Evolutionary conservation across 2,329 filamentous ascomycete genomes (phyloP).

Genomic region (Aspergillus neoniger): DNA sequence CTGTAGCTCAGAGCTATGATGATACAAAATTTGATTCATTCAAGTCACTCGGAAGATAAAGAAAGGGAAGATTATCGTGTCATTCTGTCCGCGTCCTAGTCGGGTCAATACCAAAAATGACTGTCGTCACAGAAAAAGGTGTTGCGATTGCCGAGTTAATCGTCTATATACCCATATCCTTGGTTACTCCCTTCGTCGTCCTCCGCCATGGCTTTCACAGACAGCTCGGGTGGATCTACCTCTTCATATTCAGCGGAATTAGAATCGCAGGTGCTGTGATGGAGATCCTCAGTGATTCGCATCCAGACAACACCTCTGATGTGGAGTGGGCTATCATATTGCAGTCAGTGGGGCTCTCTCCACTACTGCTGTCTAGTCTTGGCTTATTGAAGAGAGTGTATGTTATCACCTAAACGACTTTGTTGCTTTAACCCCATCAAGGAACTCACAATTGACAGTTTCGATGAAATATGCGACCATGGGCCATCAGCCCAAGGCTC

Average conservation of each 20-base stretch:
- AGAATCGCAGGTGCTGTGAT: constrained; percentile 1
- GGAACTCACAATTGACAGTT: background rate
- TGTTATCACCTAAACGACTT: background rate
- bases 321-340: background rate
- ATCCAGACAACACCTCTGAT: background rate
- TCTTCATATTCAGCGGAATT: constrained; percentile 4
- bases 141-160: constrained; percentile 8
- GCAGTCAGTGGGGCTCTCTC: constrained; percentile 3
- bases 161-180: constrained; percentile 2
- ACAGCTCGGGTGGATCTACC: constrained; percentile 7
- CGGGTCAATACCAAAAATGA: background rate
- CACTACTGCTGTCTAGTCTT: background rate
- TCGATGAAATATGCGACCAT: background rate
- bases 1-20: background rate
- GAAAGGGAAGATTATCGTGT: background rate
- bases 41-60: background rate
- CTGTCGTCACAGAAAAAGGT: background rate
- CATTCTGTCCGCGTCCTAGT: background rate
- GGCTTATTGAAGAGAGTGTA: constrained; percentile 4
- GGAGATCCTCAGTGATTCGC: background rate
- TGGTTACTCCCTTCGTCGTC: background rate
- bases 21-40: too few species aligned
- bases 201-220: constrained; percentile 6
- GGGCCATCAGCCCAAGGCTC: background rate
- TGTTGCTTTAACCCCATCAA: too few species aligned